Percentiles rank a stretch among this genome's conserved stretches.
Conservation (phyloP, 2,329 filamentous ascomycete species). For the Aspergillus sp. region DNA sequence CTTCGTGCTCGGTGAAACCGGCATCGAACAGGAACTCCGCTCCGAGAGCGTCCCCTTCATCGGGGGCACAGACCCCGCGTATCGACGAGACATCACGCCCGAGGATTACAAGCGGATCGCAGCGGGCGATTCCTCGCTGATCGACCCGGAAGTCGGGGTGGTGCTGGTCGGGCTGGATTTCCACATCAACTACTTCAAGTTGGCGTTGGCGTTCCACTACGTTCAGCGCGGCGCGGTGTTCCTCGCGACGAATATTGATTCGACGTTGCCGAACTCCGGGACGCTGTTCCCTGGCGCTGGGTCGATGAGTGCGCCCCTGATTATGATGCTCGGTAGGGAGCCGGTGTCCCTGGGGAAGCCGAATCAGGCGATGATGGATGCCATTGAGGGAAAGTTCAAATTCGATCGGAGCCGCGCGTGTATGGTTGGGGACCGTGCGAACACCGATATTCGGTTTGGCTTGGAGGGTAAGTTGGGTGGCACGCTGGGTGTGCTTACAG, state of each 20-base stretch:
- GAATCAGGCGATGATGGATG: slow-evolving; percentile 99
- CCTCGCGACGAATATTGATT: slow-evolving; percentile 90
- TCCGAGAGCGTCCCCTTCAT: slow-evolving; percentile 77
- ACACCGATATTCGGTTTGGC: slow-evolving; percentile 96
- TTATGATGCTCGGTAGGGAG: slow-evolving; percentile 67
- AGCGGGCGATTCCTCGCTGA: slow-evolving; percentile 62
- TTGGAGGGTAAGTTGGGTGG: slow-evolving; percentile 87
- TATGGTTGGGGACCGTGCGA: slow-evolving; percentile 92
- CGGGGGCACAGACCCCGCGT: slow-evolving; percentile 79
- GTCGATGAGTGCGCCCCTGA: slow-evolving; percentile 73
- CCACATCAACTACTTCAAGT: slow-evolving; percentile 93
- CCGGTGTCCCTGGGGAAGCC: slow-evolving; percentile 88
- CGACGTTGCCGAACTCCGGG: slow-evolving; percentile 78
- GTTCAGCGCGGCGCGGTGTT: slow-evolving; percentile 76
- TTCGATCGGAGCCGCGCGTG: slow-evolving; percentile 82
- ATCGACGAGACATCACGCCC: slow-evolving; percentile 73
- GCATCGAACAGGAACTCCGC: slow-evolving; percentile 84
- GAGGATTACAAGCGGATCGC: slow-evolving; percentile 80
- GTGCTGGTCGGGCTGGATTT: slow-evolving; percentile 91
- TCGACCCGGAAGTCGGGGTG: slow-evolving; percentile 86
- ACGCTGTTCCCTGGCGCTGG: slow-evolving; percentile 91
- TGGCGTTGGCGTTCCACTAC: slow-evolving; percentile 82
- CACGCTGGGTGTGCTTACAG: slow-evolving; percentile 86
- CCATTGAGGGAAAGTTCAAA: slow-evolving; percentile 91
- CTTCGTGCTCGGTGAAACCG: slow-evolving; percentile 86